Evolutionary conservation across 2,329 filamentous ascomycete species (phyloP).

Genomic region (Taxawa tesnikishii): DNA sequence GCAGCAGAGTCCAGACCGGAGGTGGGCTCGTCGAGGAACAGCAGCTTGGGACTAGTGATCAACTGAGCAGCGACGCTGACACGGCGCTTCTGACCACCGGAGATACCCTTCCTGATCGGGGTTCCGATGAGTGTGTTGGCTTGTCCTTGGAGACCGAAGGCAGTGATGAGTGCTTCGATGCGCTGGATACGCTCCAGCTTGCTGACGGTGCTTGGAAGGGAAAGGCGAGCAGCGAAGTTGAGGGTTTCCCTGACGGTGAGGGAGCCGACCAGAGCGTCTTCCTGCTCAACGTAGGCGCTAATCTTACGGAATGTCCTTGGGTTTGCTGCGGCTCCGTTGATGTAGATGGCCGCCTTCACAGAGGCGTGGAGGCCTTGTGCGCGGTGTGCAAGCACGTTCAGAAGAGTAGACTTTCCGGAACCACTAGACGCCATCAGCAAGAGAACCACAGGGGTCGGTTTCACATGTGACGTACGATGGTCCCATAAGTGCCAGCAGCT

Average conservation of each 20-base stretch:
- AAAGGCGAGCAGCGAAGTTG: constrained; percentile 61
- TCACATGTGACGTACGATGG: constrained; percentile 38
- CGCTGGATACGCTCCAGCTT: constrained; percentile 48
- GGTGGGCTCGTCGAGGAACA: constrained; percentile 78
- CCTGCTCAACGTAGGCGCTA: constrained; percentile 74
- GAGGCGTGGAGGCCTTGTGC: constrained; percentile 40
- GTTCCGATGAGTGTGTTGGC: constrained; percentile 66
- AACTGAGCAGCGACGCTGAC: constrained; percentile 70
- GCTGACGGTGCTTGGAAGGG: constrained; percentile 38
- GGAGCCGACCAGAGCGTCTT: constrained; percentile 71
- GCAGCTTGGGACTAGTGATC: constrained; percentile 65
- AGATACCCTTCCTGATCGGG: constrained; percentile 70
- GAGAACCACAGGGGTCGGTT: background rate
- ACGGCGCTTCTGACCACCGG: constrained; percentile 72
- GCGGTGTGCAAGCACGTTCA: constrained; percentile 65
- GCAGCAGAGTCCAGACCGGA: constrained; percentile 71
- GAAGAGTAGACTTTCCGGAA: constrained; percentile 70
- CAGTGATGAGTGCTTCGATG: constrained; percentile 53
- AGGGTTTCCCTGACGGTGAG: constrained; percentile 72
- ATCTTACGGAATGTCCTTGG: constrained; percentile 48
- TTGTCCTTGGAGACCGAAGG: constrained; percentile 63
- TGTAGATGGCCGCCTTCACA: constrained; percentile 40
- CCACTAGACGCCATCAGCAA: constrained; percentile 21
- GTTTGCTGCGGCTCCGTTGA: constrained; percentile 50
- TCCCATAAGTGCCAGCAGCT: constrained; percentile 72